These are phyloP conservation scores for Beverwykella pulmonaria DNA, from an alignment of 495 filamentous ascomycete species.

Conservation along the genomic window DNA sequence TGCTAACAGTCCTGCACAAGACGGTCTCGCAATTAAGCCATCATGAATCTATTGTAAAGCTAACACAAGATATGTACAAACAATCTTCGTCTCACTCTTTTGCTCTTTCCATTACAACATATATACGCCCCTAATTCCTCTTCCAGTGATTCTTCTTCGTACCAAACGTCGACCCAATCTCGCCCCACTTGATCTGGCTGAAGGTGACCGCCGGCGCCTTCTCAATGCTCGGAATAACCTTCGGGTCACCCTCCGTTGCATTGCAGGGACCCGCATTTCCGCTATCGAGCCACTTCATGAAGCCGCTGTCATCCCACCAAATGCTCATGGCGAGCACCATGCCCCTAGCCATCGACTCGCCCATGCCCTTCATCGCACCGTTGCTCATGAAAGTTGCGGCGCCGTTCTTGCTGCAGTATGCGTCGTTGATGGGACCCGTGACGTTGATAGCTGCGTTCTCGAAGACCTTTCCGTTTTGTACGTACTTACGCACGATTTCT, in stretches of 20 bases:
- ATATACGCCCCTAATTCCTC: neutral
- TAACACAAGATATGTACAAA: neutral
- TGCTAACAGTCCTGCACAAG: too few species aligned
- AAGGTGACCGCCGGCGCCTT: constrained; percentile 39
- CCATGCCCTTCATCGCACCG: constrained; percentile 43
- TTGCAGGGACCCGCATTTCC: constrained; percentile 62
- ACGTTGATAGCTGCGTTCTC: constrained; percentile 38
- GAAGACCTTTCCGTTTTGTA: constrained; percentile 68
- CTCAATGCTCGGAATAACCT: constrained; percentile 37
- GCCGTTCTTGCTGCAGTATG: constrained; percentile 30
- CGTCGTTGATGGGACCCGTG: constrained; percentile 34
- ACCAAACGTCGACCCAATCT: constrained; percentile 42
- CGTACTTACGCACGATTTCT: constrained; percentile 72
- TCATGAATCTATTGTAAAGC: neutral
- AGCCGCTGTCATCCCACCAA: constrained; percentile 62
- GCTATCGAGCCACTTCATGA: constrained; percentile 67
- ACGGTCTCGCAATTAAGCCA: too few species aligned
- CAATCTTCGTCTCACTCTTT: neutral
- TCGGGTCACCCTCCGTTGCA: constrained; percentile 41
- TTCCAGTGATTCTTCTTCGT: constrained; percentile 7
- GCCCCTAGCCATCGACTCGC: constrained; percentile 52
- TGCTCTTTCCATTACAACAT: neutral
- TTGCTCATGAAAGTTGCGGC: constrained; percentile 26
- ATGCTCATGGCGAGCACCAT: constrained; percentile 70
- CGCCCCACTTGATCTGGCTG: constrained; percentile 44